A percentile compares a stretch with the other conserved stretches of the same genome.
Evolutionary conservation across 2,329 filamentous ascomycete genomes (phyloP).

Genomic region (Bimuria novae-zelandiae): DNA sequence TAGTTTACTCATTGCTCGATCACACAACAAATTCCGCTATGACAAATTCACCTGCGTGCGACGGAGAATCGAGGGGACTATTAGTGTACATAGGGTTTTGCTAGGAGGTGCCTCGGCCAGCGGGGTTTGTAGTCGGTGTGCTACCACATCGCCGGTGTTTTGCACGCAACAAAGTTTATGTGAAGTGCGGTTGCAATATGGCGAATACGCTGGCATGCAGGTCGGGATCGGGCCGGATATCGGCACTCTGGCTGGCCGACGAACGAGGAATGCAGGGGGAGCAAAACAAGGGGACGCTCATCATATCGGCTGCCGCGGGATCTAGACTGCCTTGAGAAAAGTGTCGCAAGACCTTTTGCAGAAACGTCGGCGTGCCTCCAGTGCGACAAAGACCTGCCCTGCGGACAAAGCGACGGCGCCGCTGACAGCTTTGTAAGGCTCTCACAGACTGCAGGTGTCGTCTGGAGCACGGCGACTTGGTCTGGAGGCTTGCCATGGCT

Average conservation of each 20-base stretch:
- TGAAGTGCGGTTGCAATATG: not conserved
- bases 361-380: not conserved
- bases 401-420: no score
- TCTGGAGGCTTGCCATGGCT: no score
- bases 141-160: no score
- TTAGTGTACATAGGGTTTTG: no score
- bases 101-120: no score
- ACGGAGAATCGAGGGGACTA: no score
- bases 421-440: not conserved
- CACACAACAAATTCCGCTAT: not conserved
- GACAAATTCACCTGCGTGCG: no score
- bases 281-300: not conserved
- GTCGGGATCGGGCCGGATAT: no score
- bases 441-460: no score
- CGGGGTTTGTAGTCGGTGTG: no score
- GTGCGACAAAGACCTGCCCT: not conserved
- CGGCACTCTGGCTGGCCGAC: not conserved
- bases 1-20: conserved; percentile 3
- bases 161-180: no score
- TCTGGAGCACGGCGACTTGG: no score
- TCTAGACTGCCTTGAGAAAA: not conserved
- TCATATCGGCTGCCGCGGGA: not conserved
- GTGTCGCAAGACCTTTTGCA: not conserved
- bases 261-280: not conserved
- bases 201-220: not conserved